Conservation (phyloP, 306 rosid genomes). For the Quercus engelmannii region DNA sequence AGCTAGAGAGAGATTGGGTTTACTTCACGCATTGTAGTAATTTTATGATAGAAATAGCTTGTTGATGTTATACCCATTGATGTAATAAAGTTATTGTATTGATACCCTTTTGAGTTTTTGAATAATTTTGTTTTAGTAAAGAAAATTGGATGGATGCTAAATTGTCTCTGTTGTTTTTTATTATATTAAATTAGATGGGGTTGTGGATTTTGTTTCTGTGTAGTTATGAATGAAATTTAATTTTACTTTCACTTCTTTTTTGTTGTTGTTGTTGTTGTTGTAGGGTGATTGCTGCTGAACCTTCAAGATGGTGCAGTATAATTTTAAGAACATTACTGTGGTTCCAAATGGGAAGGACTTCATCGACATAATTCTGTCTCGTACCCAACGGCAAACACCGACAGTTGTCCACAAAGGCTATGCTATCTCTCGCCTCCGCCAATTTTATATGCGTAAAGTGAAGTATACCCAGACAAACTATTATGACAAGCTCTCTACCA, state of each 20-base stretch:
- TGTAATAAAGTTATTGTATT: too few relatives aligned
- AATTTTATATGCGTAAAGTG: constrained; percentile 85
- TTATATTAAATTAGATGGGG: too few relatives aligned
- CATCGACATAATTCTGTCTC: constrained; percentile 74
- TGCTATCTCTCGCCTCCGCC: constrained; percentile 71
- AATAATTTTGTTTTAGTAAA: too few relatives aligned
- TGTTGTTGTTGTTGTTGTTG: not conserved
- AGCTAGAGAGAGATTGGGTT: too few relatives aligned
- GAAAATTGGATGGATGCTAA: too few relatives aligned
- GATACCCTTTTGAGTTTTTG: too few relatives aligned
- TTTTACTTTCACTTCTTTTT: not conserved
- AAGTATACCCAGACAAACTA: constrained; percentile 73
- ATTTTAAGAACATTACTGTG: constrained; percentile 84
- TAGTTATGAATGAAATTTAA: not conserved
- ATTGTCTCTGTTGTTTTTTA: too few relatives aligned
- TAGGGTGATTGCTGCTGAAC: not conserved
- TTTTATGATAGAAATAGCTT: too few relatives aligned
- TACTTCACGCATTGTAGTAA: too few relatives aligned
- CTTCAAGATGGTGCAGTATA: constrained; percentile 69
- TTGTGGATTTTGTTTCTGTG: too few relatives aligned
- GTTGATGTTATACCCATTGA: too few relatives aligned
- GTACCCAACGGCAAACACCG: constrained; percentile 86
- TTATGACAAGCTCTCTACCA: constrained; percentile 71
- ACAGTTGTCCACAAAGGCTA: constrained; percentile 90
- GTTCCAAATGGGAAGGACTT: constrained; percentile 89